Base-by-base conservation (phyloP, 2,329 filamentous ascomycete genomes). In the Neophaeococcomyces aloes region DNA sequence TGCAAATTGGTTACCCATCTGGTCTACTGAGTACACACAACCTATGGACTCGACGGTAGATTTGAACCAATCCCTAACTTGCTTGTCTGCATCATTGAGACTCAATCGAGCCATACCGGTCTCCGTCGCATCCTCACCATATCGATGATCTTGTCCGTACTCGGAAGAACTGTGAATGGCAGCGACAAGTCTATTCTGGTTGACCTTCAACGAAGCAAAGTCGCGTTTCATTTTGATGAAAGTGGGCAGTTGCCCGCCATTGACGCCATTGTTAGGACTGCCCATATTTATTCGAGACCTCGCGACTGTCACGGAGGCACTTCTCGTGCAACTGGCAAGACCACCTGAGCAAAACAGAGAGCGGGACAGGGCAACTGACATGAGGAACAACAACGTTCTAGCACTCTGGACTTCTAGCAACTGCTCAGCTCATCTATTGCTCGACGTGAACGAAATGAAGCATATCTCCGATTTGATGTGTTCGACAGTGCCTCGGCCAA, bases 1-100 rank as follows among this genome's bases (percentile, higher is more conserved):
- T 1, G 83, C 82, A 57, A 89, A 91, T 48, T 82, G 83, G 53
- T 89, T 91, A 15, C 84, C 84, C 76, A 89, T 87, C 19, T 75
- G 68, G 57, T 91, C 85, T 1, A 86, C 62, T 0, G 72, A 79
- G 6, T 83, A 69, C 2, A 70, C 68, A 59, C 84, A 89, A 7
- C 79, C 81, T 0, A 87, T 64, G 0, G 64, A 66, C 53, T 75
- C 63, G 1, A 76, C 77, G 0, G 76, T 79, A 14, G 77, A 60
- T 0, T 79, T 71, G 50, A 91, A 87, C 84, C 84, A 91, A 59
- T 84, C 76, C 30, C 85, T 75, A 10, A 74, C 83, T 54, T 74
- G 62, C 56, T 80, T 83, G 58, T 89, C 85, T 2, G 76, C 67
- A 53, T 87, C 77, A 2, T 79, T 79, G 15, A 89, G 70, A 2